These are phyloP conservation scores for Acidomyces sp. DNA, from an alignment of 495 filamentous ascomycete genomes.

Conservation along the genomic window DNA sequence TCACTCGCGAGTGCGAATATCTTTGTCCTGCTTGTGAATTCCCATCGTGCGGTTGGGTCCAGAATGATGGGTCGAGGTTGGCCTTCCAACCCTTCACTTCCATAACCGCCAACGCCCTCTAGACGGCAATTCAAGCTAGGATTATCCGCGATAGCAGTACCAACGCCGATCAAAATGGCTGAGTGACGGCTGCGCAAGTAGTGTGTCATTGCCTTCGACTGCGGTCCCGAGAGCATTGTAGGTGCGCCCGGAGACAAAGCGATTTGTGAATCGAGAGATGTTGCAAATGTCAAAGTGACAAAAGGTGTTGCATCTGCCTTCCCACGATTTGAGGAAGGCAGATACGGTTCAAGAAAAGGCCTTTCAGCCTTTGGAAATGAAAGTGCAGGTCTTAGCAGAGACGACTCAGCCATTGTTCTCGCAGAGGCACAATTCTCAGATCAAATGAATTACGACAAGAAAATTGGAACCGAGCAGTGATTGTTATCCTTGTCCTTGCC, in stretches of 20 bases:
- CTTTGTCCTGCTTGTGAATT: conserved; percentile 43
- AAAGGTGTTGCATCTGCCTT: conserved; percentile 11
- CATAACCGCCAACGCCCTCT: too few species aligned
- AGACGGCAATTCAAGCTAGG: conserved; percentile 70
- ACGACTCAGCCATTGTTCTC: too few species aligned
- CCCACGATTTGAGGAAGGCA: conserved; percentile 1
- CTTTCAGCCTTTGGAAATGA: conserved; percentile 2
- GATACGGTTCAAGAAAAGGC: conserved; percentile 11
- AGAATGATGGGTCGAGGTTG: conserved; percentile 72
- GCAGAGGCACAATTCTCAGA: too few species aligned
- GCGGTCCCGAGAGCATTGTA: conserved; percentile 65
- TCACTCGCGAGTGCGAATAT: conserved; percentile 50
- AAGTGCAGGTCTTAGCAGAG: too few species aligned
- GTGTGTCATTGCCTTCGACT: conserved; percentile 84
- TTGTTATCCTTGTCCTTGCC: too few species aligned
- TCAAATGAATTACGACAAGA: too few species aligned
- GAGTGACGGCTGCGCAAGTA: conserved; percentile 70
- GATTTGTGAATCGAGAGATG: conserved; percentile 73
- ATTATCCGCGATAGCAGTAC: conserved; percentile 73
- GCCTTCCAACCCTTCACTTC: conserved; percentile 40
- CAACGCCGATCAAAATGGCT: conserved; percentile 72
- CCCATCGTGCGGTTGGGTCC: conserved; percentile 61
- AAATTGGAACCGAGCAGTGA: too few species aligned
- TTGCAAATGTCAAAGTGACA: conserved; percentile 75
- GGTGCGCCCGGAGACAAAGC: conserved; percentile 60